Percentiles rank a stretch among this genome's conserved stretches.
phyloP scores from a whole-genome alignment of 768 basidiomycete genomes.

The Asterophora parasitica region DNA sequence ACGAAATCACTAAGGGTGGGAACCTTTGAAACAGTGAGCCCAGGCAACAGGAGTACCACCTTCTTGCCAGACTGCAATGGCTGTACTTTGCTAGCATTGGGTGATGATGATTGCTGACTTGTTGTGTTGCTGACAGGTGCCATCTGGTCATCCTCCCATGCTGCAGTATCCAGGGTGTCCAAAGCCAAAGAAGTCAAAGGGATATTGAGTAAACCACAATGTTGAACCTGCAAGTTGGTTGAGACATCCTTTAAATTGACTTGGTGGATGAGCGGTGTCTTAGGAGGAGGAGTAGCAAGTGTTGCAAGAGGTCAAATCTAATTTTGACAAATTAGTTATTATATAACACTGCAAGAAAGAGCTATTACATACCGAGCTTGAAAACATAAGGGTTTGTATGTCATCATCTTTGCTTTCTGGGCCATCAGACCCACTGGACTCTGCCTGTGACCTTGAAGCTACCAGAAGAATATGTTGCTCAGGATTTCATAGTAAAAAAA shows the following conservation, averaged over 20 bases:
- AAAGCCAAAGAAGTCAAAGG: too few relatives aligned
- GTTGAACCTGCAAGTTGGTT: too few relatives aligned
- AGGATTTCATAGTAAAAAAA: too few relatives aligned
- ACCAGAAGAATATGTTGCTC: too few relatives aligned
- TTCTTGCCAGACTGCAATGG: too few relatives aligned
- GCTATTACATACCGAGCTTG: neutral
- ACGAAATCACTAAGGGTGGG: neutral
- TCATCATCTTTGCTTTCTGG: slow-evolving; percentile 1
- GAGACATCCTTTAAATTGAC: too few relatives aligned
- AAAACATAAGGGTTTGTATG: neutral
- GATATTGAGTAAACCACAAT: too few relatives aligned
- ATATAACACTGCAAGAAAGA: neutral
- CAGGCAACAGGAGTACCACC: neutral
- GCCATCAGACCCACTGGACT: neutral
- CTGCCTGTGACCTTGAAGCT: neutral
- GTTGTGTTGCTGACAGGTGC: too few relatives aligned
- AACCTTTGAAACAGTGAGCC: neutral
- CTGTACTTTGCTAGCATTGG: too few relatives aligned
- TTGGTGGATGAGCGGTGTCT: neutral
- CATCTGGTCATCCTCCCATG: too few relatives aligned
- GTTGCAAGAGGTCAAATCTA: neutral
- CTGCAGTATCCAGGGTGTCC: too few relatives aligned
- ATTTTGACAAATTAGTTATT: neutral
- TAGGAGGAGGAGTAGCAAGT: neutral
- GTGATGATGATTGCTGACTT: too few relatives aligned